Evolutionary conservation across 352 stramenopile species (phyloP).

Genomic region (Elongisporangium undulatum): DNA sequence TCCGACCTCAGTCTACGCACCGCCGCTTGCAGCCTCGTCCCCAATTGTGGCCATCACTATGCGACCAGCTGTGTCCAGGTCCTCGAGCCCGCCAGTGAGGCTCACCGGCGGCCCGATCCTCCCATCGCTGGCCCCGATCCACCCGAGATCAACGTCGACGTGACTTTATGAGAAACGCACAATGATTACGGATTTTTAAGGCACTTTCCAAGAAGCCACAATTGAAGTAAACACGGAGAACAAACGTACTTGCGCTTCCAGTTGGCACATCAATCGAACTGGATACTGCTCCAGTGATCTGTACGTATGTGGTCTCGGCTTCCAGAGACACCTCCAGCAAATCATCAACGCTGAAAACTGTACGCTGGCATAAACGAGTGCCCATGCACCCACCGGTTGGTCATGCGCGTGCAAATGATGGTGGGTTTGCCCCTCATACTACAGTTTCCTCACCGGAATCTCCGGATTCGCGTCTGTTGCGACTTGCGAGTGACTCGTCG

Average conservation of each 20-base stretch:
- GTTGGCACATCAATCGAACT: background rate
- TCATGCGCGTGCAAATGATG: background rate
- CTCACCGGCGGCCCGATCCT: constrained; percentile 9
- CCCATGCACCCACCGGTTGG: background rate
- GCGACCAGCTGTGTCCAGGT: constrained; percentile 1
- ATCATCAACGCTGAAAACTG: background rate
- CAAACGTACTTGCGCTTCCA: background rate
- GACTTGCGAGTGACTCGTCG: background rate
- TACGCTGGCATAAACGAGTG: background rate
- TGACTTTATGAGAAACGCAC: background rate
- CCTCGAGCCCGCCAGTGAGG: constrained; percentile 6
- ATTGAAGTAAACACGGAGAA: background rate
- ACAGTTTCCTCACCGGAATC: background rate
- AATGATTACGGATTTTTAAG: background rate
- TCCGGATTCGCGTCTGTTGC: background rate
- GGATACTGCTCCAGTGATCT: background rate
- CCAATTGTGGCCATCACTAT: background rate
- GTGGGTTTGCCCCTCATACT: too few species aligned
- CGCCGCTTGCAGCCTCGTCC: background rate
- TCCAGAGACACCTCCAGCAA: background rate
- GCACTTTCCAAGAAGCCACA: background rate
- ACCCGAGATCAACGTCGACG: constrained; percentile 3
- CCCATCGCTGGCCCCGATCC: constrained; percentile 11
- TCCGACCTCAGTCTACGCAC: background rate
- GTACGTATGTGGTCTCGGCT: background rate